Conservation (phyloP, 768 basidiomycete genomes). For the Suillus occidentalis region DNA sequence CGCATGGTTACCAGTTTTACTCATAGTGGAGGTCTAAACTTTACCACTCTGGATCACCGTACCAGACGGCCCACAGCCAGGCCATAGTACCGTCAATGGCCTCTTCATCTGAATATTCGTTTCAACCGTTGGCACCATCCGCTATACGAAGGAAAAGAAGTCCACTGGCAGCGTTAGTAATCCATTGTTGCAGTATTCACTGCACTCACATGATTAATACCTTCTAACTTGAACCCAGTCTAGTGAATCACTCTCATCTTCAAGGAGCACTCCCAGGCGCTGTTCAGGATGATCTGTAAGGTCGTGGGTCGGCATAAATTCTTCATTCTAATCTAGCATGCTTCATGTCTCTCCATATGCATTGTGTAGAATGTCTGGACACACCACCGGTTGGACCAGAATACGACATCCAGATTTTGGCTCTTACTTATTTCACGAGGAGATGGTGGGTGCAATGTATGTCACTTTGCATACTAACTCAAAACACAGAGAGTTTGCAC, state of each 20-base stretch:
- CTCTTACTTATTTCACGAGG: conserved; percentile 30
- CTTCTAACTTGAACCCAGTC: neutral
- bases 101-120: neutral
- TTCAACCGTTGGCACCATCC: conserved; percentile 1
- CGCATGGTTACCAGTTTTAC: neutral
- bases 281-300: neutral
- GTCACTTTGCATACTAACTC: conserved; percentile 12
- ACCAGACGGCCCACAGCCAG: neutral
- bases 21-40: neutral
- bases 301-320: neutral
- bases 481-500: conserved; percentile 1
- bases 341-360: neutral
- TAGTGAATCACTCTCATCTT: neutral
- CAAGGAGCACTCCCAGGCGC: neutral
- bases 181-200: neutral
- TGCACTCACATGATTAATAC: neutral
- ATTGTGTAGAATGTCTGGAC: neutral
- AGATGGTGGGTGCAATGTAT: conserved; percentile 28
- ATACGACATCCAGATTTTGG: conserved; percentile 34
- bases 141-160: neutral
- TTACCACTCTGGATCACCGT: neutral
- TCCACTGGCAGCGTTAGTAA: neutral
- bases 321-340: neutral
- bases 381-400: conserved; percentile 26
- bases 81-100: neutral